Evolutionary conservation across 2,329 filamentous ascomycete species (phyloP).

Genomic region (Hypoxylon sp.): DNA sequence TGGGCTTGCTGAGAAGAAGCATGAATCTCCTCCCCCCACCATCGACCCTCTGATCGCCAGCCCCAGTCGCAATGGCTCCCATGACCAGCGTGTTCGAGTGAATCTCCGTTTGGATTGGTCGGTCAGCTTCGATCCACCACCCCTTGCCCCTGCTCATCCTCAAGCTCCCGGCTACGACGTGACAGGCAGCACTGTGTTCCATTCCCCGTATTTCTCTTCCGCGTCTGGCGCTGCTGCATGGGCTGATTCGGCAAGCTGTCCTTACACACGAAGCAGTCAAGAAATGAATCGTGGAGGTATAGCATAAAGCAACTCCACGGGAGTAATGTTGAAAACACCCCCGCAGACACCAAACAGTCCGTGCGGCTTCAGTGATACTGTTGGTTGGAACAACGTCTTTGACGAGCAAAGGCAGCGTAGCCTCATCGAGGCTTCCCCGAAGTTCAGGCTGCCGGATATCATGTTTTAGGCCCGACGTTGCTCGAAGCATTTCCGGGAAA

Average conservation of each 20-base stretch:
- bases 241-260: neutral
- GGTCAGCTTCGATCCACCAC: neutral
- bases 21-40: neutral
- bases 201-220: conserved; percentile 1
- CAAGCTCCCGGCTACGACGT: neutral
- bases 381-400: neutral
- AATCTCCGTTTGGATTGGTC: neutral
- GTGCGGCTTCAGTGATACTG: neutral
- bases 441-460: neutral
- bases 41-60: neutral
- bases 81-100: neutral
- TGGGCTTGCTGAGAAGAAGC: too few species aligned
- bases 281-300: neutral
- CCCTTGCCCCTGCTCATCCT: neutral
- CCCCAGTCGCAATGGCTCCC: neutral
- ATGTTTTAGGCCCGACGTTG: too few species aligned
- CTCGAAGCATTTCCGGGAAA: too few species aligned
- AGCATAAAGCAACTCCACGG: neutral
- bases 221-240: neutral
- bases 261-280: neutral
- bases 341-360: neutral
- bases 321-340: neutral
- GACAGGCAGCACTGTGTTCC: neutral
- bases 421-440: neutral
- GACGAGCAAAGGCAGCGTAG: neutral